phyloP scores from a whole-genome alignment of 257 asterid genomes.

The Forsythia suspensa region DNA sequence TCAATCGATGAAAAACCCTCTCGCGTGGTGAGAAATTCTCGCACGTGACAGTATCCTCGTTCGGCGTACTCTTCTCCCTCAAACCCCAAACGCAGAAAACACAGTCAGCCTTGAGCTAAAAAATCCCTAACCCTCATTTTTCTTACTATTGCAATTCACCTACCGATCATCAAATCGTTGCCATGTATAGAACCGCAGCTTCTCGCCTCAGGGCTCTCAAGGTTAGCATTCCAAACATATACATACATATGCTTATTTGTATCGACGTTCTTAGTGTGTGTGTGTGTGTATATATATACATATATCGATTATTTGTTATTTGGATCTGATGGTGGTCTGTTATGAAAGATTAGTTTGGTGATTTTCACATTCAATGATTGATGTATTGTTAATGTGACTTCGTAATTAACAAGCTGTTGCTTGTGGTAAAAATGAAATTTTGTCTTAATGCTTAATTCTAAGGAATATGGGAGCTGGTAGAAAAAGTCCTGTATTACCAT shows the following conservation, averaged over 20 bases:
- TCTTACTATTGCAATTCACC: neutral
- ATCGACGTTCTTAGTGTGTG: neutral
- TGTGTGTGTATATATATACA: neutral
- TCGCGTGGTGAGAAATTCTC: neutral
- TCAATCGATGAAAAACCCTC: neutral
- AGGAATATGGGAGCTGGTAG: slow-evolving; percentile 3
- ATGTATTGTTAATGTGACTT: neutral
- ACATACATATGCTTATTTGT: neutral
- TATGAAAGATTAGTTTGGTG: neutral
- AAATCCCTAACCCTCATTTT: slow-evolving; percentile 19
- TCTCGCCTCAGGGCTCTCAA: slow-evolving; percentile 66
- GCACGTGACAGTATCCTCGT: slow-evolving; percentile 40
- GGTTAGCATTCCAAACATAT: slow-evolving; percentile 36
- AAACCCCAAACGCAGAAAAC: neutral
- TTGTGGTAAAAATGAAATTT: neutral
- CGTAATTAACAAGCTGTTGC: neutral
- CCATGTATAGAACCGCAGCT: slow-evolving; percentile 68
- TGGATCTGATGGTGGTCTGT: neutral
- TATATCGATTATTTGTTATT: neutral
- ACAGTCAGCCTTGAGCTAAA: neutral
- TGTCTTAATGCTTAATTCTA: neutral
- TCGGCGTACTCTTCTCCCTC: slow-evolving; percentile 22
- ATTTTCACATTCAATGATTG: neutral
- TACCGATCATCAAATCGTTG: slow-evolving; percentile 17
- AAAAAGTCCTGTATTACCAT: neutral